Percentiles rank a stretch among this genome's conserved stretches.
These are phyloP conservation scores for Leccinum ochraceum DNA, from an alignment of 768 basidiomycete genomes.

Conservation along the genomic window DNA sequence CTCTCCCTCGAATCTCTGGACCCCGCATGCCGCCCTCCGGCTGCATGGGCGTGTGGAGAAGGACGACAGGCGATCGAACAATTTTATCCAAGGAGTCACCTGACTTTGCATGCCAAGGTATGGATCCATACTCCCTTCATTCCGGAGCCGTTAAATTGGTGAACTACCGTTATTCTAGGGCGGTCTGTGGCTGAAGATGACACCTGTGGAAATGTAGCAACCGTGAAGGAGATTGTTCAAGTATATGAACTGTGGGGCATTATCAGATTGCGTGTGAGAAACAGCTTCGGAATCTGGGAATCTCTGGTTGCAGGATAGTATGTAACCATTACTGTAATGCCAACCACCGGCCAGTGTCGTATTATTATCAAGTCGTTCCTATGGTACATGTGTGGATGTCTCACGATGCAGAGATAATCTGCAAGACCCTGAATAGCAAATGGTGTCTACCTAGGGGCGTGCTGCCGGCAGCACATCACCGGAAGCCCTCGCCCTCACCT, in stretches of 20 bases:
- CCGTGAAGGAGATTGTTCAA: background rate
- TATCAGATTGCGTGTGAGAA: background rate
- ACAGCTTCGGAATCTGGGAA: background rate
- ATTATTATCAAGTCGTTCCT: background rate
- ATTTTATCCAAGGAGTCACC: slow-evolving; percentile 29
- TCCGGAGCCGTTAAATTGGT: background rate
- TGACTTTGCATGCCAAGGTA: slow-evolving; percentile 41
- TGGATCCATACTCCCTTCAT: slow-evolving; percentile 6
- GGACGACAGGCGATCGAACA: slow-evolving; percentile 31
- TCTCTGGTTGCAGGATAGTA: background rate
- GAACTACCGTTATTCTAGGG: slow-evolving; percentile 30
- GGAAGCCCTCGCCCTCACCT: background rate
- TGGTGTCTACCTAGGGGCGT: background rate
- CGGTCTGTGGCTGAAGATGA: slow-evolving; percentile 50
- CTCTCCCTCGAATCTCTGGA: slow-evolving; percentile 32
- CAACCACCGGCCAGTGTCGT: background rate
- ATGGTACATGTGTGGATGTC: slow-evolving; percentile 1
- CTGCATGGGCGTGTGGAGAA: slow-evolving; percentile 25
- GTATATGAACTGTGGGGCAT: background rate
- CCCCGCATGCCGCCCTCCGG: slow-evolving; percentile 26
- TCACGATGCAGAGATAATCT: background rate
- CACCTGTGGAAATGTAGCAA: slow-evolving; percentile 23
- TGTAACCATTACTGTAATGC: background rate
- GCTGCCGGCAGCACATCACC: background rate
- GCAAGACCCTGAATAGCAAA: background rate